phyloP scores from a whole-genome alignment of 176 grass and related monocot genomes.

The sorghum (Sorghum bicolor) region DNA sequence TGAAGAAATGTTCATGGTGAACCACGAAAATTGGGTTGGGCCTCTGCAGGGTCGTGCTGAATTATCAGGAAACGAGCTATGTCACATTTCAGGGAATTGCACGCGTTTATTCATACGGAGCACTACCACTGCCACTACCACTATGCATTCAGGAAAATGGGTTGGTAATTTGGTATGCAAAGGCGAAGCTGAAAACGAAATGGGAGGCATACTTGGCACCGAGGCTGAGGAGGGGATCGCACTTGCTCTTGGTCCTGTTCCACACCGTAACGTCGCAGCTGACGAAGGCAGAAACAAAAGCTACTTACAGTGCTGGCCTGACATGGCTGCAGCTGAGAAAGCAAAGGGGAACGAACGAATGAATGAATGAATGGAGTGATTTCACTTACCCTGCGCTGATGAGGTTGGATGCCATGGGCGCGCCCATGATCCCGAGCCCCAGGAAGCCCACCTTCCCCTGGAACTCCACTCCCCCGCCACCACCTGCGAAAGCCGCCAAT shows the following conservation, averaged over 20 bases:
- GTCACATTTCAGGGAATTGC: neutral
- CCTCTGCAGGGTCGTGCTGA: too few relatives aligned
- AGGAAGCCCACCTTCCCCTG: constrained; percentile 73
- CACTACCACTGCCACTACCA: neutral
- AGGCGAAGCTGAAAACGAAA: neutral
- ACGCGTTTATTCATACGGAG: neutral
- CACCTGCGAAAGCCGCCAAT: constrained; percentile 27
- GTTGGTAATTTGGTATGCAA: neutral
- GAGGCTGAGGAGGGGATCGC: constrained; percentile 67
- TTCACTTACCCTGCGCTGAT: constrained; percentile 68
- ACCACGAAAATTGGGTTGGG: neutral
- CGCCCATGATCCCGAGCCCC: constrained; percentile 79
- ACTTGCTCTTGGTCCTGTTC: constrained; percentile 92
- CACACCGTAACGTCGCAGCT: constrained; percentile 85
- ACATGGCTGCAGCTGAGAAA: neutral
- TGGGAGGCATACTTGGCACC: constrained; percentile 61
- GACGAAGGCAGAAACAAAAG: neutral
- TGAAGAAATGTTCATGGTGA: neutral
- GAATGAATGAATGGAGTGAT: neutral
- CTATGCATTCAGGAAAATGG: neutral
- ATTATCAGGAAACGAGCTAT: neutral
- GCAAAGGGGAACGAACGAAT: too few relatives aligned
- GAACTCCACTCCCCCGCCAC: constrained; percentile 37
- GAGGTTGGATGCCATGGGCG: constrained; percentile 80
- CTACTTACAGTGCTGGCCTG: neutral